phyloP scores from a whole-genome alignment of 371 early-diverging fungal genomes.

The Rhizomucor miehei region DNA sequence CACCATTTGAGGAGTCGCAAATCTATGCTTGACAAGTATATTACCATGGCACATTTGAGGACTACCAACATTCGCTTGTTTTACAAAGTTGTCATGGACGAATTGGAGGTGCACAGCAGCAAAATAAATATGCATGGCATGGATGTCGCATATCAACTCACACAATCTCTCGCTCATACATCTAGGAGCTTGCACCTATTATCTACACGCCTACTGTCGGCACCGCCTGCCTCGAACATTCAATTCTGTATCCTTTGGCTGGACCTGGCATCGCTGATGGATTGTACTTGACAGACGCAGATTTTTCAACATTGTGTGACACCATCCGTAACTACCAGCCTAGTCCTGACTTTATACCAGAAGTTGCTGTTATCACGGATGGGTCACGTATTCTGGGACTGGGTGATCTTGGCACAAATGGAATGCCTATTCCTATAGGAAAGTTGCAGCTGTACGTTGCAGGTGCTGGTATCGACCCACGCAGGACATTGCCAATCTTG shows the following conservation, averaged over 20 bases:
- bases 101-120: slow-evolving; percentile 56
- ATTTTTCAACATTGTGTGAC: slow-evolving; percentile 61
- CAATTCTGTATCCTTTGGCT: slow-evolving; percentile 80
- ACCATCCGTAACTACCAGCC: slow-evolving; percentile 67
- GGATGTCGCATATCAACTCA: not conserved
- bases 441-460: slow-evolving; percentile 93
- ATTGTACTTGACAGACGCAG: slow-evolving; percentile 73
- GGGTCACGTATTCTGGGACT: slow-evolving; percentile 92
- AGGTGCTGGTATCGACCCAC: slow-evolving; percentile 87
- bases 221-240: slow-evolving; percentile 85
- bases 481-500: slow-evolving; percentile 80
- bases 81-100: slow-evolving; percentile 71
- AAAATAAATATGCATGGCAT: not conserved
- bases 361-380: slow-evolving; percentile 92
- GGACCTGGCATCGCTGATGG: slow-evolving; percentile 78
- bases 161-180: not conserved
- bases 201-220: slow-evolving; percentile 96
- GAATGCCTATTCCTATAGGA: slow-evolving; percentile 92
- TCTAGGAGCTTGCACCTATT: slow-evolving; percentile 72
- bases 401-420: slow-evolving; percentile 89
- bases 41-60: slow-evolving; percentile 77
- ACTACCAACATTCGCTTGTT: slow-evolving; percentile 77
- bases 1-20: slow-evolving; percentile 62
- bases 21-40: slow-evolving; percentile 74
- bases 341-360: slow-evolving; percentile 45